These are phyloP conservation scores for Parasitella parasitica DNA, from an alignment of 371 early-diverging fungal genomes.

Conservation along the genomic window DNA sequence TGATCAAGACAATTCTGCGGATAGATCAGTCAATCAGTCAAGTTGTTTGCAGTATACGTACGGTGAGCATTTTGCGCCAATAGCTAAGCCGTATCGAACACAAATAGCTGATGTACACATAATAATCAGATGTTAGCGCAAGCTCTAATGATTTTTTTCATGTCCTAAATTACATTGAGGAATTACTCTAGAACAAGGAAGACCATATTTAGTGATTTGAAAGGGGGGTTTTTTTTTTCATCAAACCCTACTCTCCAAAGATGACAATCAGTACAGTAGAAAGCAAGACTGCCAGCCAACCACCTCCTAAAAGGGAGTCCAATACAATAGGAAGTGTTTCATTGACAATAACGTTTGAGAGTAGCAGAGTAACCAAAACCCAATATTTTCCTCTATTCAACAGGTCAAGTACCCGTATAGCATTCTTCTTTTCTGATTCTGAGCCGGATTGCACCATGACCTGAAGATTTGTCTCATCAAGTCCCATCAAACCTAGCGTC, in stretches of 20 bases:
- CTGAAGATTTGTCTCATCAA: conserved; percentile 68
- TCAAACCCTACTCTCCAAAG: conserved; percentile 79
- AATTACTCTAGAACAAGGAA: conserved; percentile 38
- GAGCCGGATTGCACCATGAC: conserved; percentile 73
- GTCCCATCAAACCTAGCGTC: conserved; percentile 83
- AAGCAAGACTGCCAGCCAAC: conserved; percentile 81
- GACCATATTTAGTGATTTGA: conserved; percentile 36
- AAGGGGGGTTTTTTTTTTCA: conserved; percentile 52
- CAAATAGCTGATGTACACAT: conserved; percentile 49
- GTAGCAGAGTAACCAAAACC: conserved; percentile 84
- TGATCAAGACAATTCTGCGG: conserved; percentile 55
- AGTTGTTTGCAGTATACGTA: conserved; percentile 10
- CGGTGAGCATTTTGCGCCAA: conserved; percentile 77
- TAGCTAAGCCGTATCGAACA: conserved; percentile 72
- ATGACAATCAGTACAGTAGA: conserved; percentile 88
- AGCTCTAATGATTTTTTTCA: too few relatives aligned
- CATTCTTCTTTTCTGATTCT: conserved; percentile 62
- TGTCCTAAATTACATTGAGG: conserved; percentile 45
- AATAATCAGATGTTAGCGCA: neutral
- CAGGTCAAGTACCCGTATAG: conserved; percentile 68
- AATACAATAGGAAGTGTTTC: conserved; percentile 93
- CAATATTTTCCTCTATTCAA: conserved; percentile 74
- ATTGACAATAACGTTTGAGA: conserved; percentile 91
- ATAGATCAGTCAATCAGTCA: neutral
- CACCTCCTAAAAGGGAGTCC: conserved; percentile 75